Evolutionary conservation across 2,329 filamentous ascomycete genomes (phyloP), one percentile per base, ranked within the genome.

Genomic region (Verruconis gallopava): DNA sequence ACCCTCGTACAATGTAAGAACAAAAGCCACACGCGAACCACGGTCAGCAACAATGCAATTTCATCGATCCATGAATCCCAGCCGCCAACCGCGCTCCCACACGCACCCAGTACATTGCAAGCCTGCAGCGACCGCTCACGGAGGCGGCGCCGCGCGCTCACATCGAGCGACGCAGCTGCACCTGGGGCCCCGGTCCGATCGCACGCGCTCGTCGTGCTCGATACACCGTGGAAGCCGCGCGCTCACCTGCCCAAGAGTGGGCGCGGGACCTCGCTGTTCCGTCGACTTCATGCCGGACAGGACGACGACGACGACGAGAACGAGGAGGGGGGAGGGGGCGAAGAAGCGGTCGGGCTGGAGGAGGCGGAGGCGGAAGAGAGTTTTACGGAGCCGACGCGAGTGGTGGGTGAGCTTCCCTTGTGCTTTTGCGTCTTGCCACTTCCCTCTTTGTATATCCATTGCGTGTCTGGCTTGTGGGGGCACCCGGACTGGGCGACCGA

Each of bases 111-210:
- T 96, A 95, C 63, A 91, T 96, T 51, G 79, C 80, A 58, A 81
- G 94, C 53, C 75, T 96, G 42, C 88, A 93, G 76, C 79, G 89
- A 37, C 88, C 91, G 6, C 68, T 96, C 17, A 81, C 85, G 45
- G 72, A 77, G 1, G 64, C 68, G 19, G 67, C 69, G 14, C 72
- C 96, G 1, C 75, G 74, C 51, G 68, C 72, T 1, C 77, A 95
- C 54, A 68, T 96, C 3, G 57, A n/a, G n/a, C n/a, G n/a, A n/a
- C 38, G 13, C 66, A 74, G 19, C 85, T 93, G 54, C 85, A 84
- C 55, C 70, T 96, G 30, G 89, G n/a, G n/a, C 96, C 57, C 69
- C 72, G 21, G 83, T 96, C 53, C 80, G 83, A 48, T 93, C 88
- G 0, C 91, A 98, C 58, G 85, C 85, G 5, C 83, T 95, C 54